Base-by-base conservation (phyloP, 805 yeast species). In the Nakazawaea populi region DNA sequence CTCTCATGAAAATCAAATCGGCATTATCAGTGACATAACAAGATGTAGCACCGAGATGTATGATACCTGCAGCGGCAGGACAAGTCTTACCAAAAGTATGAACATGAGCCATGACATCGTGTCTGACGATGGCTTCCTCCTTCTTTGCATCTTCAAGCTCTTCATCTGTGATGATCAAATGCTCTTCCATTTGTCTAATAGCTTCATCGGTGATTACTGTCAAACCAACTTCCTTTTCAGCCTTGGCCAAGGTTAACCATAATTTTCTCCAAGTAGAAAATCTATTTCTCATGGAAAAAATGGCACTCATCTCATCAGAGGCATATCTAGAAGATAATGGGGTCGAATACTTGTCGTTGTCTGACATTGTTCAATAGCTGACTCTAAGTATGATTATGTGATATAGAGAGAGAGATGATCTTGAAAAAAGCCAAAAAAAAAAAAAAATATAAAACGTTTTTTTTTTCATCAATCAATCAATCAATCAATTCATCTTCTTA, bases 21-120 rank as follows among this genome's bases (percentile, higher is more conserved):
- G 99, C 99, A 63, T 94, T 94, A 69, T 94, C 99, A 45, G 99
- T 94, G 52, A 94, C 99, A 61, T 73, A 94, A 78, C 99, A 94
- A 3, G 97, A 90, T 28, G 99, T 94, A 44, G 99, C 99, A 65
- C 99, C 99, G 63, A 94, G 75, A 69, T 94, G 99, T 63, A 94
- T 94, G 69, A 94, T 92, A 59, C 98, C 98, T 37, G 98, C 92
- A 36, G 99, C 99, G 6, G 85, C 86, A 18, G 99, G 99, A 62
- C 96, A 88, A 12, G 88, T 82, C 61, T 84, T 77, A 58, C 99
- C 99, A 67, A 87, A 94, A 52, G 86, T 88, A 66, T 94, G 99
- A 52, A 94, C 99, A 62, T 94, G 99, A 51, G 98, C 96, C 99
- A 94, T 94, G 60, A 94, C 99, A 67, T 94, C 99, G 70, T 94